Base-by-base conservation (phyloP, 495 filamentous ascomycete species). In the Paragyromitra xinjiangensis region DNA sequence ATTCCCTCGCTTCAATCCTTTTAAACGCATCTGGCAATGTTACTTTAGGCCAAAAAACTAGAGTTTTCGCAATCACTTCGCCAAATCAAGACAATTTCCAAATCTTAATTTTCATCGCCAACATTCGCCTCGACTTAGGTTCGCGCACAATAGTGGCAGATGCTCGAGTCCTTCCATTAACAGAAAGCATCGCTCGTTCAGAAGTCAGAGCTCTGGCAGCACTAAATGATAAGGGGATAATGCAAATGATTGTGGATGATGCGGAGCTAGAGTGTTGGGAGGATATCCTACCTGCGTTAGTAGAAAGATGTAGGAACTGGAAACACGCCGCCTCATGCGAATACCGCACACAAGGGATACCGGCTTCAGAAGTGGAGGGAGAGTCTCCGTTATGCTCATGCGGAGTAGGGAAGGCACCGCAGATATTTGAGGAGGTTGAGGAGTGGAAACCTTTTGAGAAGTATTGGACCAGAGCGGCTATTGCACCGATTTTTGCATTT, bases 231-330 rank as follows among this genome's bases (percentile, higher is more conserved):
- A 45, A 77, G 16, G 77, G 63, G 1, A 61, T 79, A n/a, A 29
- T 61, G 1, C n/a, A 55, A 0, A 50, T 88, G 37, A 76, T 4
- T 16, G 81, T 87, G 14, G 80, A 84, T 50, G 81, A 86, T 39
- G 84, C 79, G 9, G 88, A 89, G 80, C 72, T 88, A 4, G 26
- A 40, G 6, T 82, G 87, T 11, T 90, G 87, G 89, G 88, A 88
- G 78, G 70, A 82, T 29, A 66, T 83, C 3, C 71, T 90, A 5
- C 86, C 88, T 4, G 84, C 85, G 1, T 79, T 86, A 19, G 86
- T 84, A 5, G 89, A 90, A 80, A 84, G 89, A 9, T 90, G 88
- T 67, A 83, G 89, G 24, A 84, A 82, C 14, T 90, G 87, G 87
- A 70, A 78, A 0, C 89, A 90, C 16, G 19, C 75, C 0, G 69